Evolutionary conservation across 306 rosid genomes (phyloP), one percentile per base, ranked within the genome.

Genomic region (Cicer cuneatum): DNA sequence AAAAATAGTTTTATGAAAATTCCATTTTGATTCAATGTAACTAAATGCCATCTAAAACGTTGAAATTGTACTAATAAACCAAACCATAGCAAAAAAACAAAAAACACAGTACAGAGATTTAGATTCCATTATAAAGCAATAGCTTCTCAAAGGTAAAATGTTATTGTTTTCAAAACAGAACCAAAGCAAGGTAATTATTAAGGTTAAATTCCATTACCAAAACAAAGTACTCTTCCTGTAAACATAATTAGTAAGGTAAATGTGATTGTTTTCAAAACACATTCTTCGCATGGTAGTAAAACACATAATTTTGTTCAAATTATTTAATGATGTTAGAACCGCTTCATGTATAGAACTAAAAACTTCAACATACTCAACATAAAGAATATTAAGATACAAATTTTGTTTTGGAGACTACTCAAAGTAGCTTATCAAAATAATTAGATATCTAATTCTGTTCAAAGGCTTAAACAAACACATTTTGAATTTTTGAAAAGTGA

Each of bases 161-260:
- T n/a, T n/a, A n/a, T n/a, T n/a, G n/a, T n/a, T n/a, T n/a, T n/a
- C n/a, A n/a, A n/a, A n/a, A n/a, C n/a, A n/a, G n/a, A n/a, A n/a
- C n/a, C n/a, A n/a, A n/a, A n/a, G n/a, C n/a, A n/a, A n/a, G n/a
- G n/a, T n/a, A n/a, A n/a, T n/a, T n/a, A n/a, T n/a, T n/a, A n/a
- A n/a, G n/a, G n/a, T n/a, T n/a, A n/a, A n/a, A n/a, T n/a, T n/a
- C n/a, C n/a, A n/a, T 7, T 53, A 80, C 43, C 37, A 9, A 12
- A 5, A 24, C 56, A 24, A 18, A 3, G 60, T 80, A 83, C 61
- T 83, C 73, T 9, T 1, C 49, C 87, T 83, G 59, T 37, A 80
- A 51, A 67, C 19, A 43, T 11, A 66, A 11, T 19, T 4, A 46
- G 11, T 0, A n/a, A 29, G 48, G 14, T 57, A 66, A 7, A n/a